A percentile compares a stretch with the other conserved stretches of the same genome.
These are phyloP conservation scores for Claviceps humidiphila DNA, from an alignment of 2,329 filamentous ascomycete species.

Conservation along the genomic window DNA sequence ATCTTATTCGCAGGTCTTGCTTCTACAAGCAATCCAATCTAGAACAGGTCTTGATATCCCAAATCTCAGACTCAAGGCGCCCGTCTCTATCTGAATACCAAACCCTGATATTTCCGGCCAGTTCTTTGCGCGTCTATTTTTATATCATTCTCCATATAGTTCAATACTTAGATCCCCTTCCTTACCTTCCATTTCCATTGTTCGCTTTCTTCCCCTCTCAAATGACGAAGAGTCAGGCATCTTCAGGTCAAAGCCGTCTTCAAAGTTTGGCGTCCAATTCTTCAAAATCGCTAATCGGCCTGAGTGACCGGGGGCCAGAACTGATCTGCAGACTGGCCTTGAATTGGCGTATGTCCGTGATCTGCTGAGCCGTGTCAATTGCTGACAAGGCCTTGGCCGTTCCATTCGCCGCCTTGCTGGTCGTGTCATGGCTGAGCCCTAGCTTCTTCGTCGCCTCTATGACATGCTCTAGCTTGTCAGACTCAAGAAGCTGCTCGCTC, in stretches of 20 bases:
- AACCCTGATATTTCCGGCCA: background rate
- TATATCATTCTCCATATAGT: background rate
- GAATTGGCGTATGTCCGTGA: slow-evolving; percentile 68
- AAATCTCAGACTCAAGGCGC: background rate
- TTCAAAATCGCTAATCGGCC: slow-evolving; percentile 72
- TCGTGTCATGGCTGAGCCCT: slow-evolving; percentile 22
- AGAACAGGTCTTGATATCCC: background rate
- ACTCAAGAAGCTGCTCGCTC: slow-evolving; percentile 31
- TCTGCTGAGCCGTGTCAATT: slow-evolving; percentile 35
- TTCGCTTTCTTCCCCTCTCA: background rate
- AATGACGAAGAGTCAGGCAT: too few relatives aligned
- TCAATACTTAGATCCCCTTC: background rate
- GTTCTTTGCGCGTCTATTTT: background rate
- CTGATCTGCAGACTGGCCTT: slow-evolving; percentile 65
- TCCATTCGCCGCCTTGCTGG: slow-evolving; percentile 18
- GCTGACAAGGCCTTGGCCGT: slow-evolving; percentile 30
- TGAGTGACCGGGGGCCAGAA: slow-evolving; percentile 57
- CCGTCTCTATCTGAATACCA: background rate
- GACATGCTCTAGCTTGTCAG: slow-evolving; percentile 36
- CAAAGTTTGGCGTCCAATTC: slow-evolving; percentile 72
- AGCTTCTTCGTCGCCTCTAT: slow-evolving; percentile 32
- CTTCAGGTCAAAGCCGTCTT: background rate
- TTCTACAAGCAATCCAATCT: too few relatives aligned
- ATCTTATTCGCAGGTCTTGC: too few relatives aligned
- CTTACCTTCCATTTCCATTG: background rate